Evolutionary conservation across 108 stramenopile genomes (phyloP), one percentile per base, ranked within the genome.

Genomic region (Epithemia pelagica): DNA sequence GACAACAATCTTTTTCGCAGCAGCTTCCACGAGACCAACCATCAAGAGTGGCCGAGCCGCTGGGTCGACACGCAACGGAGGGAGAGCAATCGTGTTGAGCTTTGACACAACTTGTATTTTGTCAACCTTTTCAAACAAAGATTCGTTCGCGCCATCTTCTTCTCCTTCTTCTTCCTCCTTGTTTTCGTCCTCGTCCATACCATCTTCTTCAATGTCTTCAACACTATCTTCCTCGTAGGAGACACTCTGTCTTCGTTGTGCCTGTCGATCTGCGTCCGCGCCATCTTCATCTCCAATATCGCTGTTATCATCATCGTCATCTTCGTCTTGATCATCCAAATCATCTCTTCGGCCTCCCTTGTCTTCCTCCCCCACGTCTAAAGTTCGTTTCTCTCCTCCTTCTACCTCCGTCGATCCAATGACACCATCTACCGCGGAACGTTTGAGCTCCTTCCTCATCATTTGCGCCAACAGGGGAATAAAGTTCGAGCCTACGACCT

Each of bases 21-120:
- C 97, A 61, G 70, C 75, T 81, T 97, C 96, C 0, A 93, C 96
- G 0, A 97, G 68, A 5, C 92, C 94, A n/a, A 97, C 94, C 96
- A 99, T 96, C 27, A 99, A 88, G n/a, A 99, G 74, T 46, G 96
- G 95, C 21, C 96, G 87, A 24, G 88, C 73, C 28, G 90, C 74
- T 23, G 90, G 89, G 66, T 91, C 91, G 26, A 91, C 85, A 27
- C 80, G 70, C 15, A 92, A 64, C 7, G 88, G 83, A 21, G 73
- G 78, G 22, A 92, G 62, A 30, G 71, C 68, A 52, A 95, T 71
- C 10, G 76, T 65, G 66, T 91, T 91, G 27, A 64, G 70, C 25
- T 66, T 72, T 32, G 68, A 64, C 37, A 87, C 76, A 24, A 87
- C 77, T 51, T 71, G 78, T 28, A 33, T 24, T 20, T 57, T 54